Conservation (phyloP, 495 filamentous ascomycete genomes). For the Penicillium diatomitis region DNA sequence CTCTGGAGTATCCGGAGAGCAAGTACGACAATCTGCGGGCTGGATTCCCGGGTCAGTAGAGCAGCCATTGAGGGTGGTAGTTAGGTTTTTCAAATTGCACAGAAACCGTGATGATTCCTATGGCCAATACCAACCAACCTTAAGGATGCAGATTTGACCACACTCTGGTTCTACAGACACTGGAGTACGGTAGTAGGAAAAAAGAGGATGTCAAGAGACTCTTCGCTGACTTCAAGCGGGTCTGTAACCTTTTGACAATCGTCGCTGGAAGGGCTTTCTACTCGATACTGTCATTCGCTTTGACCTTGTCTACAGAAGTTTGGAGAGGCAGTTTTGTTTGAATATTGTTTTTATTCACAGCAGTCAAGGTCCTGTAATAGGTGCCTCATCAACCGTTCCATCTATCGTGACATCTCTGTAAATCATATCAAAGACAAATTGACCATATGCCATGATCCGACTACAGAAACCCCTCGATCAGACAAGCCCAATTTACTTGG, state of each 20-base stretch:
- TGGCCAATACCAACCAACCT: too few relatives aligned
- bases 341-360: slow-evolving; percentile 17
- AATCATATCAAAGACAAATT: slow-evolving; percentile 11
- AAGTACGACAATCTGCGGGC: slow-evolving; percentile 71
- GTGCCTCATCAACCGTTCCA: slow-evolving; percentile 14
- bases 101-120: too few relatives aligned
- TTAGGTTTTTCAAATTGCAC: too few relatives aligned
- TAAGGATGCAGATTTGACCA: too few relatives aligned
- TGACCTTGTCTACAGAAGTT: neutral
- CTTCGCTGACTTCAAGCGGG: too few relatives aligned
- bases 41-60: slow-evolving; percentile 28
- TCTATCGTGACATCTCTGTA: slow-evolving; percentile 14
- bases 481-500: slow-evolving; percentile 40
- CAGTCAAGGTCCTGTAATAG: slow-evolving; percentile 5
- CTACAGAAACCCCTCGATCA: slow-evolving; percentile 10
- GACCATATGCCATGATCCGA: slow-evolving; percentile 15
- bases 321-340: slow-evolving; percentile 8
- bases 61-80: too few relatives aligned
- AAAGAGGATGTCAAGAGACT: too few relatives aligned
- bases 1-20: slow-evolving; percentile 58
- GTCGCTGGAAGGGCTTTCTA: too few relatives aligned
- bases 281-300: too few relatives aligned
- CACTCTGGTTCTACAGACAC: too few relatives aligned
- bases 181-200: too few relatives aligned
- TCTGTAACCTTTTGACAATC: too few relatives aligned